Conservation (phyloP, 2,329 filamentous ascomycete genomes). For the Penicillium psychrosexuale region DNA sequence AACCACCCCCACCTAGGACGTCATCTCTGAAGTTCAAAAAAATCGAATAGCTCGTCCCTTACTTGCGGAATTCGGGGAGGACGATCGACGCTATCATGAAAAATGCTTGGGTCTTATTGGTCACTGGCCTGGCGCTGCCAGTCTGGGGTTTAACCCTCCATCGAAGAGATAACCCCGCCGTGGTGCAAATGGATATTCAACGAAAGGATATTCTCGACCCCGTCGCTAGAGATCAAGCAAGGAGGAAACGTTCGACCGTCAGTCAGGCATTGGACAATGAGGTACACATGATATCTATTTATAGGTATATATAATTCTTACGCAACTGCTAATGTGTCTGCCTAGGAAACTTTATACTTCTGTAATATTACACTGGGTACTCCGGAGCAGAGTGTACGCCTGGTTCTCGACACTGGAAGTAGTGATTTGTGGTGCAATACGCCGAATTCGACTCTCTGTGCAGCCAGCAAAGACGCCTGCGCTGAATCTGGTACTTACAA, state of each 20-base stretch:
- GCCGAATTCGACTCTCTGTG: constrained; percentile 50
- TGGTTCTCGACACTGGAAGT: constrained; percentile 62
- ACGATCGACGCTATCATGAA: constrained; percentile 19
- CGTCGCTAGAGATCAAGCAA: constrained; percentile 45
- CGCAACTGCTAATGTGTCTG: not conserved
- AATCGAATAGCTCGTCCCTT: not conserved
- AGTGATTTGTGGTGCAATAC: constrained; percentile 62
- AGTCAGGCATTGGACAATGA: constrained; percentile 54
- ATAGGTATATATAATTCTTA: not conserved
- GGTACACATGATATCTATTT: constrained; percentile 27
- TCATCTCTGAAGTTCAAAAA: not conserved
- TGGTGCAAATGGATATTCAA: constrained; percentile 51
- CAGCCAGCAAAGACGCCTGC: constrained; percentile 42
- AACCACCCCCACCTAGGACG: not conserved
- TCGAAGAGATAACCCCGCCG: constrained; percentile 41
- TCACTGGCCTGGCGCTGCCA: constrained; percentile 9
- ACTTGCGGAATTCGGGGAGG: constrained; percentile 2
- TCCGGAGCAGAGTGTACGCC: constrained; percentile 52
- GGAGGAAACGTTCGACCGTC: constrained; percentile 43
- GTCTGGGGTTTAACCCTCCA: constrained; percentile 30
- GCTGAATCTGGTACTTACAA: constrained; percentile 51
- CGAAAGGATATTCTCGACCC: constrained; percentile 48
- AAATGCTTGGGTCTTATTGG: constrained; percentile 19
- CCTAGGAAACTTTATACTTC: constrained; percentile 55
- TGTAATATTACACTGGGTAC: constrained; percentile 58